Conservation (phyloP, 2,329 filamentous ascomycete species). For the Talaromyces sp. region DNA sequence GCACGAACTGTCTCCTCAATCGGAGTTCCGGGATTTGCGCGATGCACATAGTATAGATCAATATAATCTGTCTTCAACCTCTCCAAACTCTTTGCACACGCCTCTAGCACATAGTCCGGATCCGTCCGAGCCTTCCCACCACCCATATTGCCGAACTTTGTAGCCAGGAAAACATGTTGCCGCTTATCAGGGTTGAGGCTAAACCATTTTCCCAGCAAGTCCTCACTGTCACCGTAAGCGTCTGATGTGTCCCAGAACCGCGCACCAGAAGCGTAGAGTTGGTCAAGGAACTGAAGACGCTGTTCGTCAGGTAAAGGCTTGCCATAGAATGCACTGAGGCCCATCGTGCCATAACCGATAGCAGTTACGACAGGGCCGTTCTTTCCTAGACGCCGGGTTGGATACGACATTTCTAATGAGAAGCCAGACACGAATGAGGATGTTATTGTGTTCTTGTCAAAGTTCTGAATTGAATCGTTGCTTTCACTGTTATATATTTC, state of each 20-base stretch:
- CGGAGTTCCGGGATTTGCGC: conserved; percentile 37
- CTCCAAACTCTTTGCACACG: conserved; percentile 41
- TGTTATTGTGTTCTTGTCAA: no score
- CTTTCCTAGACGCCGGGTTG: neutral
- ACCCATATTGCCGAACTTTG: neutral
- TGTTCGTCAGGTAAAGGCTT: conserved; percentile 37
- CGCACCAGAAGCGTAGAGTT: conserved; percentile 42
- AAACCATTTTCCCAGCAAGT: neutral
- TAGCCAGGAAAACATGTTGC: neutral
- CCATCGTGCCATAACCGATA: conserved; percentile 11
- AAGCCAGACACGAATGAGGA: no score
- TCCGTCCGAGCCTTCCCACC: neutral
- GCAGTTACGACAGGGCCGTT: conserved; percentile 7
- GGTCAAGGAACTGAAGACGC: conserved; percentile 45
- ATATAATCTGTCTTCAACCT: conserved; percentile 43
- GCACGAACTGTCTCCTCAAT: conserved; percentile 43
- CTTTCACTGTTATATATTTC: no score
- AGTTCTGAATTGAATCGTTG: no score
- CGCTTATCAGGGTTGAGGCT: neutral
- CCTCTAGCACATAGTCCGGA: conserved; percentile 13
- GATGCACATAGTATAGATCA: conserved; percentile 49
- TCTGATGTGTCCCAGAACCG: conserved; percentile 45
- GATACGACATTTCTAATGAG: no score
- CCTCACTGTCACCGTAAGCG: neutral
- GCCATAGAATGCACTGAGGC: conserved; percentile 26